Conservation (phyloP, 2,329 filamentous ascomycete species). For the Aspergillus pseudoviridinutans region DNA sequence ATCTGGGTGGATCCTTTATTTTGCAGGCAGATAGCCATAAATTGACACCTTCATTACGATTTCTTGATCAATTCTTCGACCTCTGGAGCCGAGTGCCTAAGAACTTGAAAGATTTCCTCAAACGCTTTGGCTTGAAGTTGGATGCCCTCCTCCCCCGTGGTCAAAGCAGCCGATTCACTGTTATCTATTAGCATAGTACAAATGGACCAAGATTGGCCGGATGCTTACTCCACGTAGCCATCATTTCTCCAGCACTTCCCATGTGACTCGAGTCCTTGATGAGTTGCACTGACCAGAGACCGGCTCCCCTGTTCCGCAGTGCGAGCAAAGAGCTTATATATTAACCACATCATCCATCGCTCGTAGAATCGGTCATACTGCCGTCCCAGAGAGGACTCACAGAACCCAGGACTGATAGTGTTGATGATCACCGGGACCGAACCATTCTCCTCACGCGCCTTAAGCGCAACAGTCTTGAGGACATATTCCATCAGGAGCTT, state of each 20-base stretch:
- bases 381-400: constrained; percentile 39
- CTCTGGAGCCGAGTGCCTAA: constrained; percentile 23
- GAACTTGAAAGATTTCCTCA: constrained; percentile 37
- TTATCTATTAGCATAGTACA: constrained; percentile 12
- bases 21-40: background rate
- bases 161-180: constrained; percentile 33
- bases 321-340: constrained; percentile 39
- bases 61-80: constrained; percentile 12
- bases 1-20: background rate
- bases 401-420: constrained; percentile 44
- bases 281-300: constrained; percentile 40
- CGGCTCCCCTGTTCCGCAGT: constrained; percentile 44
- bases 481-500: constrained; percentile 44
- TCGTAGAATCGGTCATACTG: constrained; percentile 36
- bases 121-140: constrained; percentile 37
- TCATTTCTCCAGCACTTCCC: constrained; percentile 45
- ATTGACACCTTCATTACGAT: background rate
- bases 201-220: background rate
- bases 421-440: constrained; percentile 42
- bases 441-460: constrained; percentile 29
- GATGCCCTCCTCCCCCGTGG: constrained; percentile 30
- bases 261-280: constrained; percentile 41
- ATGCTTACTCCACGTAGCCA: constrained; percentile 33
- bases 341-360: constrained; percentile 29
- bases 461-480: constrained; percentile 34